Percentiles rank a stretch among this genome's conserved stretches.
Conservation (phyloP, 202 grass and related monocot genomes). For the Hordeum pubiflorum region DNA sequence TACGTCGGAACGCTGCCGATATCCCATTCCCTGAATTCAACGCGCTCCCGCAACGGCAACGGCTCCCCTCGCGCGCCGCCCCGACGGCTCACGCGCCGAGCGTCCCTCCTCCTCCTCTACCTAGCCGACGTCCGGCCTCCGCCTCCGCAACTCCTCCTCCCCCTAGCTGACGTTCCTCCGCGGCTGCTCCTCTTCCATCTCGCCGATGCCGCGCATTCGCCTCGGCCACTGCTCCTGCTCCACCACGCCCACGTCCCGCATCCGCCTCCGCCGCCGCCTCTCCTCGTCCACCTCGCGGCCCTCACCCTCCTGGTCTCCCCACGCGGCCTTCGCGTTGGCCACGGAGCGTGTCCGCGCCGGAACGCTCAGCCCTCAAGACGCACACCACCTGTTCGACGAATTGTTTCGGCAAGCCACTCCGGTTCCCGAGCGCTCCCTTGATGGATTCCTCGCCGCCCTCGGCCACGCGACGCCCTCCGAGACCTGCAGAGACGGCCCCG, state of each 20-base stretch:
- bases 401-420: not conserved
- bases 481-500: not conserved
- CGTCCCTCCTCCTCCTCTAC: not conserved
- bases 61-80: too few relatives aligned
- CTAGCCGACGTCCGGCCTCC: not conserved
- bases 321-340: not conserved
- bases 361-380: not conserved
- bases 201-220: too few relatives aligned
- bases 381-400: constrained; percentile 12
- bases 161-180: too few relatives aligned
- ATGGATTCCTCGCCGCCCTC: not conserved
- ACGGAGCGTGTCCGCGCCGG: not conserved
- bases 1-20: too few relatives aligned
- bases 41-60: too few relatives aligned
- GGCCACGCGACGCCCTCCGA: not conserved
- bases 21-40: too few relatives aligned
- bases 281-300: not conserved
- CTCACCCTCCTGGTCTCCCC: not conserved
- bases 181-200: not conserved
- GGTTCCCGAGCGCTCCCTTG: not conserved
- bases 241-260: too few relatives aligned
- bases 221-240: too few relatives aligned
- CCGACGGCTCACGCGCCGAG: too few relatives aligned
- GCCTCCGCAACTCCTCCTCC: not conserved
- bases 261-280: too few relatives aligned